These are phyloP conservation scores for Colletotrichum musicola DNA, from an alignment of 2,329 filamentous ascomycete genomes.

Conservation along the genomic window DNA sequence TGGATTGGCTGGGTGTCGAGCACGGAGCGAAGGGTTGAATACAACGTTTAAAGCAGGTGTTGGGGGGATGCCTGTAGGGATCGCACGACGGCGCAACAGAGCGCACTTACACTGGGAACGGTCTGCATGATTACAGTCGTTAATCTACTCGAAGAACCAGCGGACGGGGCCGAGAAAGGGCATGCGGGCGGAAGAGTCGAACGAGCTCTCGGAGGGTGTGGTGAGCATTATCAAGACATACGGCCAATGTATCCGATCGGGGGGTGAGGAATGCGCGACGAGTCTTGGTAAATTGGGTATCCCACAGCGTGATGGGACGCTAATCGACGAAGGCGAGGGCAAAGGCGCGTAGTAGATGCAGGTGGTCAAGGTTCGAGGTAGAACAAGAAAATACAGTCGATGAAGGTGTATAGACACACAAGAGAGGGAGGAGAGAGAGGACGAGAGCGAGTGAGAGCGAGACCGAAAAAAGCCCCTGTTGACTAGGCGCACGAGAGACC, in stretches of 20 bases:
- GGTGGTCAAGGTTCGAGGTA: background rate
- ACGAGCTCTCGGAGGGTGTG: conserved; percentile 35
- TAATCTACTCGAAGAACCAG: conserved; percentile 50
- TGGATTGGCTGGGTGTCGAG: background rate
- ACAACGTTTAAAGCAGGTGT: conserved; percentile 7
- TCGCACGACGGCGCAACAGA: conserved; percentile 4
- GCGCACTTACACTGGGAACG: conserved; percentile 60
- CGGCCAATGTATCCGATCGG: conserved; percentile 32
- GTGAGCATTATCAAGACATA: conserved; percentile 42
- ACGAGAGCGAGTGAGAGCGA: too few species aligned
- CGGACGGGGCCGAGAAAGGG: conserved; percentile 16
- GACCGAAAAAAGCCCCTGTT: too few species aligned
- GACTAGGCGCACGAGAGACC: too few species aligned
- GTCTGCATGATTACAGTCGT: conserved; percentile 64
- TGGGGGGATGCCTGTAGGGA: conserved; percentile 39
- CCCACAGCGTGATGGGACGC: background rate
- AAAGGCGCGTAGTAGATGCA: too few species aligned
- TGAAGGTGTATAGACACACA: background rate
- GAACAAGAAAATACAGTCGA: background rate
- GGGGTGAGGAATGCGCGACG: conserved; percentile 28
- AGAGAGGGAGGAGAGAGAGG: too few species aligned
- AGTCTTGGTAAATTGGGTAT: conserved; percentile 16
- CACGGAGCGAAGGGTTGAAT: conserved; percentile 1
- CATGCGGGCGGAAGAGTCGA: conserved; percentile 39
- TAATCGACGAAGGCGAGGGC: background rate